These are phyloP conservation scores for Phalaenopsis aphrodite DNA, from an alignment of 106 monocot genomes.

Conservation along the genomic window DNA sequence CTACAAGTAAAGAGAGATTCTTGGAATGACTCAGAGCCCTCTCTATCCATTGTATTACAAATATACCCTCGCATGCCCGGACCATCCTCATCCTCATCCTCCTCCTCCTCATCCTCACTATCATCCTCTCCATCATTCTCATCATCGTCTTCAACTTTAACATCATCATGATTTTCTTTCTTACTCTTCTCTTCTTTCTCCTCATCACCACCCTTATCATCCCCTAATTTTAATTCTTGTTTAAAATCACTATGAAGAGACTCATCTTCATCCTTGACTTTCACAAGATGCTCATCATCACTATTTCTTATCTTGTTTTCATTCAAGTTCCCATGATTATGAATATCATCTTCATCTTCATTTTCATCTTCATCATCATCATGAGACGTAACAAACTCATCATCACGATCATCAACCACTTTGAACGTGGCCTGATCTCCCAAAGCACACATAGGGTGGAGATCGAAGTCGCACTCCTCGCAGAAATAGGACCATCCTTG, in stretches of 20 bases:
- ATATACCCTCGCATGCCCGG: constrained; percentile 1
- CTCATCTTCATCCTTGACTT: neutral
- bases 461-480: constrained; percentile 29
- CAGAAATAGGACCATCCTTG: constrained; percentile 36
- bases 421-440: neutral
- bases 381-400: neutral
- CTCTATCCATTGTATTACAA: constrained; percentile 6
- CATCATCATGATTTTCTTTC: neutral
- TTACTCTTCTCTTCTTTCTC: neutral
- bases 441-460: constrained; percentile 43
- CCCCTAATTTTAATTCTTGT: neutral
- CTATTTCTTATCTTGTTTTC: neutral
- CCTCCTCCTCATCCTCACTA: neutral
- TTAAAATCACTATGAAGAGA: constrained; percentile 3
- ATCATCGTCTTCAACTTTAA: neutral
- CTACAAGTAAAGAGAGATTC: constrained; percentile 11
- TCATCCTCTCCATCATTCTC: neutral
- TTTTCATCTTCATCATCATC: constrained; percentile 1
- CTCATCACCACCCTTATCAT: neutral
- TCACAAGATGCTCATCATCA: neutral
- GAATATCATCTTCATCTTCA: neutral
- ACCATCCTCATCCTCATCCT: neutral
- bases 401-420: neutral
- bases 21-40: constrained; percentile 1
- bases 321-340: neutral